These are phyloP conservation scores for Tothia fuscella DNA, from an alignment of 2,329 filamentous ascomycete species.

Conservation along the genomic window DNA sequence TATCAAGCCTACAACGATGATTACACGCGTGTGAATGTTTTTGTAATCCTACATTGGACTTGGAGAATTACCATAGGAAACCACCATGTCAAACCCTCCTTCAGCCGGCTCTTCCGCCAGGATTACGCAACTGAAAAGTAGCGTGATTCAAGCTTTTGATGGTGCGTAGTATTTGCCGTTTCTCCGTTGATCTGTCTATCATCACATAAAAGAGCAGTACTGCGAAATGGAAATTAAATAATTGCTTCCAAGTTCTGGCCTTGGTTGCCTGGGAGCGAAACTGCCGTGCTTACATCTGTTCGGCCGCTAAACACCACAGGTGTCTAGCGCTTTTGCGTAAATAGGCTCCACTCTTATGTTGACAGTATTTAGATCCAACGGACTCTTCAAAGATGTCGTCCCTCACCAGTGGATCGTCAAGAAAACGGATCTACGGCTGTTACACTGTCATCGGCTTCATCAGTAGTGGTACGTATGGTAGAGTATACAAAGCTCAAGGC, in stretches of 20 bases:
- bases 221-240: no score
- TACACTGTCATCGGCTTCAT: slow-evolving; percentile 98
- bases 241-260: no score
- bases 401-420: background rate
- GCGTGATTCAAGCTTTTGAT: slow-evolving; percentile 1
- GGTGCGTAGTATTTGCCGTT: background rate
- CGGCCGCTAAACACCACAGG: background rate
- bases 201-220: no score
- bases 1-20: no score
- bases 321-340: background rate
- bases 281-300: background rate
- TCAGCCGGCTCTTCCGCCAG: background rate
- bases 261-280: no score
- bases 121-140: background rate
- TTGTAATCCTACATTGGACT: no score
- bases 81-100: slow-evolving; percentile 1
- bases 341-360: no score
- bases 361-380: background rate
- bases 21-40: no score
- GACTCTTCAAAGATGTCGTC: slow-evolving; percentile 2
- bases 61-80: no score
- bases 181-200: background rate
- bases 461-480: slow-evolving; percentile 92
- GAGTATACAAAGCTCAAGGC: slow-evolving; percentile 89
- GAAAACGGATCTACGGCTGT: slow-evolving; percentile 48